Evolutionary conservation across 1,139 yeast genomes (phyloP).

Genomic region (Pichia sp.): DNA sequence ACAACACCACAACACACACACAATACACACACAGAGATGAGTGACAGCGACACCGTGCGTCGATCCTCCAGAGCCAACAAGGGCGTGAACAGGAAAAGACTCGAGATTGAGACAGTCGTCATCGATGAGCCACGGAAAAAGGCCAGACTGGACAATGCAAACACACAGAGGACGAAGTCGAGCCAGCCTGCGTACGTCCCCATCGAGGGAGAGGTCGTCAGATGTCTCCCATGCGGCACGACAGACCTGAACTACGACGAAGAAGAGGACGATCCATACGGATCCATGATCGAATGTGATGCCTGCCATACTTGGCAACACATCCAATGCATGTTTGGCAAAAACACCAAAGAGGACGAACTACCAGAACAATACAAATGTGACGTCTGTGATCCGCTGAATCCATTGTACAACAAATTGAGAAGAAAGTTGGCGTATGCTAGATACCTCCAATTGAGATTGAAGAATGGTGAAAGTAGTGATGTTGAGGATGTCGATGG

Average conservation of each 20-base stretch:
- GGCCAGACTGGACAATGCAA: neutral
- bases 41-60: slow-evolving; percentile 25
- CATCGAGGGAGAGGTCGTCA: slow-evolving; percentile 37
- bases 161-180: neutral
- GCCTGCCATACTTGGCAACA: slow-evolving; percentile 86
- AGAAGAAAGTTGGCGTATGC: slow-evolving; percentile 30
- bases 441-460: slow-evolving; percentile 24
- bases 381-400: slow-evolving; percentile 46
- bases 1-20: too few relatives aligned
- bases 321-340: slow-evolving; percentile 64
- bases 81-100: slow-evolving; percentile 35
- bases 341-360: slow-evolving; percentile 35
- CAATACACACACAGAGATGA: neutral
- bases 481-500: slow-evolving; percentile 17
- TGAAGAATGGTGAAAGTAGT: slow-evolving; percentile 13
- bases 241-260: slow-evolving; percentile 63
- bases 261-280: slow-evolving; percentile 58
- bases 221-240: slow-evolving; percentile 65
- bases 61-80: slow-evolving; percentile 43
- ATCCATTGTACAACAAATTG: slow-evolving; percentile 33
- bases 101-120: neutral
- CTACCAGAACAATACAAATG: slow-evolving; percentile 51
- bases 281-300: slow-evolving; percentile 80
- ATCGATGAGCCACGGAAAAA: slow-evolving; percentile 7
- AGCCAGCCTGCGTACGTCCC: slow-evolving; percentile 4